Evolutionary conservation across 805 yeast species (phyloP).

Genomic region (Wickerhamiella occidentalis): DNA sequence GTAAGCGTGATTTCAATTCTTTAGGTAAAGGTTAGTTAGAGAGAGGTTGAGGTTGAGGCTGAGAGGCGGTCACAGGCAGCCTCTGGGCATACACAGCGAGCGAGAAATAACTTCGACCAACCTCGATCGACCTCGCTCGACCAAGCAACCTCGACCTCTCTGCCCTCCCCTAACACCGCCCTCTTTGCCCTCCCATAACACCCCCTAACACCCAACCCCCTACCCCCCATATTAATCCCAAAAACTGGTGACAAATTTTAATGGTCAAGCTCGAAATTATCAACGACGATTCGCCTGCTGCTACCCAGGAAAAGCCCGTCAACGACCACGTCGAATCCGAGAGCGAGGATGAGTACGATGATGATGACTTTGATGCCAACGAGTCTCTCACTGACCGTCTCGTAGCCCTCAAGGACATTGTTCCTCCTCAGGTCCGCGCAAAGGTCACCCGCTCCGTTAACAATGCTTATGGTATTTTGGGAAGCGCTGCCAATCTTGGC

Average conservation of each 20-base stretch:
- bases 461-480: slow-evolving; percentile 28
- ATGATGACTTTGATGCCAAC: slow-evolving; percentile 58
- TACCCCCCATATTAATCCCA: background rate
- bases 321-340: slow-evolving; percentile 33
- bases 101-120: too few relatives aligned
- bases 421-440: slow-evolving; percentile 77
- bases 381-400: slow-evolving; percentile 83
- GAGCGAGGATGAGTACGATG: slow-evolving; percentile 46
- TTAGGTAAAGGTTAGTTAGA: background rate
- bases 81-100: too few relatives aligned
- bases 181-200: too few relatives aligned
- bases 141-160: too few relatives aligned
- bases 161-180: too few relatives aligned
- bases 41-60: too few relatives aligned
- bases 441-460: slow-evolving; percentile 29
- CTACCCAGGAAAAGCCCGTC: slow-evolving; percentile 17
- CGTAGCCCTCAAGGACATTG: slow-evolving; percentile 79
- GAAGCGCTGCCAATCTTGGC: slow-evolving; percentile 43
- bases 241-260: slow-evolving; percentile 7
- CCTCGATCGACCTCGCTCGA: too few relatives aligned
- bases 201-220: slow-evolving; percentile 6
- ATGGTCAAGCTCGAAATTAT: slow-evolving; percentile 73
- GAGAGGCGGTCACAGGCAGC: too few relatives aligned
- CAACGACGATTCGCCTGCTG: slow-evolving; percentile 41
- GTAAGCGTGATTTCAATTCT: background rate